These are phyloP conservation scores for Cladorrhinum sp. DNA, from an alignment of 2,329 filamentous ascomycete genomes.

Conservation along the genomic window DNA sequence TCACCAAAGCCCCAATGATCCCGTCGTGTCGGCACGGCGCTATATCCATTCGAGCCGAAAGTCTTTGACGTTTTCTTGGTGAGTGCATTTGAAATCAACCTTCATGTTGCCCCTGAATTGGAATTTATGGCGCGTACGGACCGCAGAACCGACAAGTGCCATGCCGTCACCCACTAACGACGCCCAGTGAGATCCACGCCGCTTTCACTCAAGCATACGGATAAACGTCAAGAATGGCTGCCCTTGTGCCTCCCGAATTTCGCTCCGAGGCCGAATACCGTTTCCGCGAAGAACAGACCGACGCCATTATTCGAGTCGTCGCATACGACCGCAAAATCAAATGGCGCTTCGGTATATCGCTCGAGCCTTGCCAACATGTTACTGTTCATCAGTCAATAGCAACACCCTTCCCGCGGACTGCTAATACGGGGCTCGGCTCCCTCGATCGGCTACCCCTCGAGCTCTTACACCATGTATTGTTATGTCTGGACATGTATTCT, in stretches of 20 bases:
- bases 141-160: too few relatives aligned
- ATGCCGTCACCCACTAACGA: too few relatives aligned
- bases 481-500: conserved; percentile 32
- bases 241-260: conserved; percentile 11
- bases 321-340: conserved; percentile 33
- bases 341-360: conserved; percentile 32
- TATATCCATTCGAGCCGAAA: too few relatives aligned
- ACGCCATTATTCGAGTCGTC: conserved; percentile 31
- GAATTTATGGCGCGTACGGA: too few relatives aligned
- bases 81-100: too few relatives aligned
- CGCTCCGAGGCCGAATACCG: conserved; percentile 23
- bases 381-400: conserved; percentile 31
- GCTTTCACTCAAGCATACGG: neutral
- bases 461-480: conserved; percentile 30
- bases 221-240: conserved; percentile 8
- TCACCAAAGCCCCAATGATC: too few relatives aligned
- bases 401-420: conserved; percentile 27
- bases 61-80: too few relatives aligned
- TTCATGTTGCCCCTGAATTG: too few relatives aligned
- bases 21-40: too few relatives aligned
- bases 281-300: conserved; percentile 25
- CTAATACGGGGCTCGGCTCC: conserved; percentile 26
- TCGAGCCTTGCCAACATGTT: conserved; percentile 31
- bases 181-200: too few relatives aligned
- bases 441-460: conserved; percentile 33